Evolutionary conservation across 768 basidiomycete genomes (phyloP), one percentile per base, ranked within the genome.

Genomic region (Fomitopsis serialis): DNA sequence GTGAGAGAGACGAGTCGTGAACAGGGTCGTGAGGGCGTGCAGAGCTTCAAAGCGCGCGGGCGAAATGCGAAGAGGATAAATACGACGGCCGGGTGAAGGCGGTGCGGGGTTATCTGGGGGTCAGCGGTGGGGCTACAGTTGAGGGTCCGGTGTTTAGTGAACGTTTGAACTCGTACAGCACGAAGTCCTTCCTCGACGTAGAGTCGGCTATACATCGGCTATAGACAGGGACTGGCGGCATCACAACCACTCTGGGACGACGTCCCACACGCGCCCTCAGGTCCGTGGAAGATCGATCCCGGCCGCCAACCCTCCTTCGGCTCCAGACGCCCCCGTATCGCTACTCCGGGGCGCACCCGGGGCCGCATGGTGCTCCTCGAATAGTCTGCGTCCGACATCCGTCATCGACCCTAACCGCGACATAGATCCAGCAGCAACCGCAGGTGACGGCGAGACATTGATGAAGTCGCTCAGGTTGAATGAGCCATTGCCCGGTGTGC

Each of bases 401-500:
- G 81, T 77, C 43, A 85, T 69, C 40, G 76, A 73, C 65, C 42
- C 65, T 64, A 22, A 66, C 62, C 59, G 61, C 61, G 61, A 63
- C 61, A 59, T 50, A 65, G 58, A 45, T 55, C 55, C 44, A 27
- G 64, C 53, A 13, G 67, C 70, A 15, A 75, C 66, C 12, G 75
- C 72, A 5, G 84, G 82, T 2, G 84, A 82, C 13, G 85, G 85
- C 23, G 86, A 87, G 35, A 83, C 82, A 59, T 89, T 82, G 63
- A 88, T 80, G 64, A 81, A 89, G 53, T 89, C 87, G 58, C 78
- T 78, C 54, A 87, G 72, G 65, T 87, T 84, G 68, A 89, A 87
- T 68, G 60, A 68, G 59, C 58, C 68, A 36, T 58, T 61, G 35
- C 56, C 68, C 24, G 72, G 72, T 2, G 71, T 72, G 7, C 11